phyloP scores from a whole-genome alignment of 805 yeast genomes.

The Zygoascus biomembranicola region DNA sequence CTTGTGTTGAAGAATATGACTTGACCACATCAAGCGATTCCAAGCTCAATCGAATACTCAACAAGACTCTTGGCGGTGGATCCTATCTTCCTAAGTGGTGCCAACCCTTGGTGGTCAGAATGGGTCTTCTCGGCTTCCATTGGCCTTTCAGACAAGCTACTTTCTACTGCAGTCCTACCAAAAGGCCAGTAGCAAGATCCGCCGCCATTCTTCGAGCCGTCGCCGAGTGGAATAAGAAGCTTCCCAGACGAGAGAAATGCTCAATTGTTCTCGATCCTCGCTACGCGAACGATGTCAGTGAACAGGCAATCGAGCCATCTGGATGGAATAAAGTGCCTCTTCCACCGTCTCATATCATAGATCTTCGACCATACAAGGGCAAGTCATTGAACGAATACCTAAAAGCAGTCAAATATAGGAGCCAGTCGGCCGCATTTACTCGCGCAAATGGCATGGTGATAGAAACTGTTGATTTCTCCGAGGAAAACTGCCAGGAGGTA shows the following conservation, averaged over 20 bases:
- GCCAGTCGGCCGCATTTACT: slow-evolving; percentile 30
- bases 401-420: slow-evolving; percentile 35
- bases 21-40: slow-evolving; percentile 27
- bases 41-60: slow-evolving; percentile 21
- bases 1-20: slow-evolving; percentile 33
- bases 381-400: slow-evolving; percentile 31
- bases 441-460: slow-evolving; percentile 31
- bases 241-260: slow-evolving; percentile 26
- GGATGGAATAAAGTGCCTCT: slow-evolving; percentile 33
- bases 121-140: slow-evolving; percentile 37
- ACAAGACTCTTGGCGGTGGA: slow-evolving; percentile 25
- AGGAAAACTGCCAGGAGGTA: slow-evolving; percentile 27
- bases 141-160: slow-evolving; percentile 39
- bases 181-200: slow-evolving; percentile 34
- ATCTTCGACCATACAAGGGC: slow-evolving; percentile 31
- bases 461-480: slow-evolving; percentile 29
- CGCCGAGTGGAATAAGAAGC: slow-evolving; percentile 29
- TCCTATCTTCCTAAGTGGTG: slow-evolving; percentile 16
- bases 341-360: slow-evolving; percentile 36
- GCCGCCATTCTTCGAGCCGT: slow-evolving; percentile 35
- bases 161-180: slow-evolving; percentile 33
- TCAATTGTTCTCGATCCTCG: slow-evolving; percentile 34
- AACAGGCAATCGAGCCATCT: slow-evolving; percentile 29
- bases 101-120: slow-evolving; percentile 30
- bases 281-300: slow-evolving; percentile 29